phyloP scores from a whole-genome alignment of 1,284 basidiomycete species.

The Cerrena zonata region DNA sequence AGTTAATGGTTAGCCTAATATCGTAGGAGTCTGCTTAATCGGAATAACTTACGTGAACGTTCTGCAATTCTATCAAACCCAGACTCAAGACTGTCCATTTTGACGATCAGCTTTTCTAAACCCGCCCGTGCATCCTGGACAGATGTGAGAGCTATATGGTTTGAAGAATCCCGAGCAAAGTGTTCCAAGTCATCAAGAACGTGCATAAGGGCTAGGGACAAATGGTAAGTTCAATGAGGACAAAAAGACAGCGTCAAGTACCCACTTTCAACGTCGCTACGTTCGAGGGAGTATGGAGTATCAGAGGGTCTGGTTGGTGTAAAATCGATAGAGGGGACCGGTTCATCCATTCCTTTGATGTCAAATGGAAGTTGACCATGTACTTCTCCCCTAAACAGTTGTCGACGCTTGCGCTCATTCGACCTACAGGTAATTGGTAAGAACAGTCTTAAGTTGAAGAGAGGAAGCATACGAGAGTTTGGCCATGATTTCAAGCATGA shows the following conservation, averaged over 20 bases:
- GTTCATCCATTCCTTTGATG: slow-evolving; percentile 67
- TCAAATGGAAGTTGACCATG: slow-evolving; percentile 79
- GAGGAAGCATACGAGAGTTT: slow-evolving; percentile 60
- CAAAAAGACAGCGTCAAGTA: slow-evolving; percentile 6
- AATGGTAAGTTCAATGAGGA: not conserved
- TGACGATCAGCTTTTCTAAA: slow-evolving; percentile 62
- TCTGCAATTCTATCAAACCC: slow-evolving; percentile 79
- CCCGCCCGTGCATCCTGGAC: slow-evolving; percentile 55
- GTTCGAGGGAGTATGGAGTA: slow-evolving; percentile 57
- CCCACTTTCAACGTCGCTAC: slow-evolving; percentile 70
- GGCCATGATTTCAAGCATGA: slow-evolving; percentile 77
- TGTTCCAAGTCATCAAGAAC: slow-evolving; percentile 63
- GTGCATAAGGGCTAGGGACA: slow-evolving; percentile 48
- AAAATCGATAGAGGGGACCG: slow-evolving; percentile 73
- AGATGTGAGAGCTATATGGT: slow-evolving; percentile 45
- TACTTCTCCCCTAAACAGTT: slow-evolving; percentile 73
- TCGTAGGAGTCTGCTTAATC: not conserved
- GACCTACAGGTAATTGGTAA: slow-evolving; percentile 36
- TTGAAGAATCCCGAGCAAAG: slow-evolving; percentile 40
- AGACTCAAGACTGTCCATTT: slow-evolving; percentile 71
- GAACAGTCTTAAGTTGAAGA: not conserved
- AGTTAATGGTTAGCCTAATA: not conserved
- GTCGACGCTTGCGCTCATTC: slow-evolving; percentile 69
- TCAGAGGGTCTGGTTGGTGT: slow-evolving; percentile 48
- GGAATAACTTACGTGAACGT: slow-evolving; percentile 53